phyloP scores from a whole-genome alignment of 2,329 filamentous ascomycete genomes.

The Apiospora pterosperma region DNA sequence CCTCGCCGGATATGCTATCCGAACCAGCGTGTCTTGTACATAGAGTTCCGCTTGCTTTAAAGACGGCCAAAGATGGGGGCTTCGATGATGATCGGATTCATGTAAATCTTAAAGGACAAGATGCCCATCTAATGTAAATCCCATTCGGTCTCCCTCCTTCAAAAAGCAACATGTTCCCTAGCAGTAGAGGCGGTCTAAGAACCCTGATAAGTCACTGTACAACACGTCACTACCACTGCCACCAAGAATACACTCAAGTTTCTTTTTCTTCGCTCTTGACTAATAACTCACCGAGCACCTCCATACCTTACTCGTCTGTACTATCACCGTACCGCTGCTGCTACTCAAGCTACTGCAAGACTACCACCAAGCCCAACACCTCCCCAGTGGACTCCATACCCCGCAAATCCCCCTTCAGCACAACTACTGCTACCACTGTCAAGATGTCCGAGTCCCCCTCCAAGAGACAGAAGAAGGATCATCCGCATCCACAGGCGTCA shows the following conservation, averaged over 20 bases:
- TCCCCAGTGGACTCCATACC: too few species aligned
- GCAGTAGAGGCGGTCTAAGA: not conserved
- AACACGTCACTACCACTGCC: constrained; percentile 2
- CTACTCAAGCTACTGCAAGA: not conserved
- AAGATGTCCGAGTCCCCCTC: not conserved
- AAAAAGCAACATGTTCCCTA: not conserved
- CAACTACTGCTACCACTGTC: not conserved
- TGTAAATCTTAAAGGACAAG: not conserved
- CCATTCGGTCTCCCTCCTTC: not conserved
- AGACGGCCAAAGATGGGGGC: not conserved
- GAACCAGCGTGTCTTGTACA: not conserved
- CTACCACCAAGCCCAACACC: too few species aligned
- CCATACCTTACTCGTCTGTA: too few species aligned
- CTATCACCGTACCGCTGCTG: not conserved
- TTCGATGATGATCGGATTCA: not conserved
- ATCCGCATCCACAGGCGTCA: not conserved
- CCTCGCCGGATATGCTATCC: not conserved
- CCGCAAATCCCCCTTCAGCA: not conserved
- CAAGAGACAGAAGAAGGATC: not conserved
- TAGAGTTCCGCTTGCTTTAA: not conserved
- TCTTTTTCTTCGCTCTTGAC: not conserved
- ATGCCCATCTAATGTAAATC: not conserved
- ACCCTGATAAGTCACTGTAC: not conserved
- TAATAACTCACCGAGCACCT: not conserved
- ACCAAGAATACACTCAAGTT: not conserved